Evolutionary conservation across 73 alveolate genomes (phyloP).

Genomic region (Symbiodinium pilosum): DNA sequence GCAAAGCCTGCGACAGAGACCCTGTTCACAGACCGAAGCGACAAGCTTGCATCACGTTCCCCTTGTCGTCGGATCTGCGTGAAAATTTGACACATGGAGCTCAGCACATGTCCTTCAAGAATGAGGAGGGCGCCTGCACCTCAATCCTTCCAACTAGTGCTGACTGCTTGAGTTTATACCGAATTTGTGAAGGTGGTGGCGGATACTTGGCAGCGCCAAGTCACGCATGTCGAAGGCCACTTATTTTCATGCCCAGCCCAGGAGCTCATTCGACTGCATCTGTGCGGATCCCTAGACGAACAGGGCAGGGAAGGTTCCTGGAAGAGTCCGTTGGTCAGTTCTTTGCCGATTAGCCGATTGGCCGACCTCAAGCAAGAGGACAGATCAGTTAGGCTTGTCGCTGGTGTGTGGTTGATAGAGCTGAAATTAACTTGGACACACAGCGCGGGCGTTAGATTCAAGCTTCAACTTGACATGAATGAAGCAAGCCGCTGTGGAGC

Average conservation of each 20-base stretch:
- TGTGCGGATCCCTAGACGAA: not conserved
- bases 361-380: not conserved
- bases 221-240: not conserved
- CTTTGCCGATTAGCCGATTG: conserved; percentile 24
- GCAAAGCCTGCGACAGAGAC: no score
- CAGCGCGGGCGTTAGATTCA: no score
- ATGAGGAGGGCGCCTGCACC: not conserved
- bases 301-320: not conserved
- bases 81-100: not conserved
- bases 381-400: not conserved
- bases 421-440: no score
- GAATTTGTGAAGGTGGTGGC: not conserved
- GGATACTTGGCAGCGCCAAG: not conserved
- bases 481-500: no score
- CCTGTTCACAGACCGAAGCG: not conserved
- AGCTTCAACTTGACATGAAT: no score
- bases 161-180: no score
- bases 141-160: not conserved
- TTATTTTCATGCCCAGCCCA: not conserved
- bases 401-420: no score
- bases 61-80: not conserved
- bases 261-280: conserved; percentile 48
- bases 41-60: not conserved
- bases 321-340: conserved; percentile 10
- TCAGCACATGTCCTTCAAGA: conserved; percentile 13